phyloP scores from a whole-genome alignment of 1,139 yeast genomes.

The Protomyces arabidopsidicola region DNA sequence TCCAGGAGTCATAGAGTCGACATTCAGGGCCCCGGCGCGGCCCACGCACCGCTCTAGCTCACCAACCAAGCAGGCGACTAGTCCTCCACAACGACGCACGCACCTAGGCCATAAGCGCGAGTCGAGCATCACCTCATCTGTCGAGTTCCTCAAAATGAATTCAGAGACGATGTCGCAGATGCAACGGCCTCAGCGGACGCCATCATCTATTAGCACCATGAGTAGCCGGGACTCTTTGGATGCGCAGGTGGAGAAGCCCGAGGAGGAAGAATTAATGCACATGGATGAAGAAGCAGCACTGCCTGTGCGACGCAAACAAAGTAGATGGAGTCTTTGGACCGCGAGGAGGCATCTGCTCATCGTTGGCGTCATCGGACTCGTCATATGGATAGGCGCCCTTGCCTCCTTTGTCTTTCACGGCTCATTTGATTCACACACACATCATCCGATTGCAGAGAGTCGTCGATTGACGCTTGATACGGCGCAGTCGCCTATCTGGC shows the following conservation, averaged over 20 bases:
- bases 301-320: not conserved
- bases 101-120: not conserved
- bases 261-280: not conserved
- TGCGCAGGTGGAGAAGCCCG: not conserved
- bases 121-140: not conserved
- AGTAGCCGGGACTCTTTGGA: not conserved
- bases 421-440: conserved; percentile 2
- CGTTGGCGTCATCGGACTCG: not conserved
- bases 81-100: not conserved
- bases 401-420: conserved; percentile 2
- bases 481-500: conserved; percentile 1
- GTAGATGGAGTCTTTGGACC: not conserved
- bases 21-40: not conserved
- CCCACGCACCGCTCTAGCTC: not conserved
- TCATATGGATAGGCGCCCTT: conserved; percentile 11
- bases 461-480: conserved; percentile 6
- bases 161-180: not conserved
- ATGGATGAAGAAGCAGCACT: not conserved
- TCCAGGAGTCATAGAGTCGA: not conserved
- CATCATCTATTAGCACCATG: not conserved
- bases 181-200: not conserved
- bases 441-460: conserved; percentile 13
- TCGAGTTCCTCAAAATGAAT: not conserved
- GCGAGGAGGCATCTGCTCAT: not conserved
- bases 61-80: not conserved